A percentile compares a stretch with the other conserved stretches of the same genome.
These are phyloP conservation scores for Epichloe sibirici DNA, from an alignment of 2,329 filamentous ascomycete species.

Conservation along the genomic window DNA sequence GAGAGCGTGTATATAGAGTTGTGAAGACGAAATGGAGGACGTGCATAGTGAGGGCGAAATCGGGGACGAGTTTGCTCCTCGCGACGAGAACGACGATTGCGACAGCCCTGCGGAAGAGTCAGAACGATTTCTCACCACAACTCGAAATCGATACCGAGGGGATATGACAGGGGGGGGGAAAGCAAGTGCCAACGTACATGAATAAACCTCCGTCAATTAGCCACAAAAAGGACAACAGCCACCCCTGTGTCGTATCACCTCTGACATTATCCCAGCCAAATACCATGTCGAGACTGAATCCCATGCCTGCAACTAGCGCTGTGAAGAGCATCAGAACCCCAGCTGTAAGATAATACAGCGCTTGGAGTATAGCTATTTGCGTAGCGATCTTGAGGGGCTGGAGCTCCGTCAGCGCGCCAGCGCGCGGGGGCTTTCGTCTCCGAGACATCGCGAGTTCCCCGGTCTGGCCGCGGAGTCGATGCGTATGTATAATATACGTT, in stretches of 20 bases:
- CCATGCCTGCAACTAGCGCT: constrained; percentile 42
- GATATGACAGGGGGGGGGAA: background rate
- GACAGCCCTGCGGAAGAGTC: constrained; percentile 47
- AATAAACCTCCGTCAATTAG: constrained; percentile 41
- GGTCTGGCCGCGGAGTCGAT: background rate
- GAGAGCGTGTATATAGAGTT: constrained; percentile 60
- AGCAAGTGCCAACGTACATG: constrained; percentile 25
- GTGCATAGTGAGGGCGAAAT: constrained; percentile 86
- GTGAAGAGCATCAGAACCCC: constrained; percentile 45
- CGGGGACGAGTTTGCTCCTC: constrained; percentile 85
- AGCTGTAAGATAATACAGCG: constrained; percentile 40
- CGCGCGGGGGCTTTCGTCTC: constrained; percentile 43
- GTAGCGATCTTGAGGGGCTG: constrained; percentile 46
- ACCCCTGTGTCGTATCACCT: constrained; percentile 50
- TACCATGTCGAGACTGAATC: constrained; percentile 40
- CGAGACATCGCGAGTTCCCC: constrained; percentile 34
- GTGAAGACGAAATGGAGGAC: constrained; percentile 69
- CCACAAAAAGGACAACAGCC: constrained; percentile 47
- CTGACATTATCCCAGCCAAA: constrained; percentile 47
- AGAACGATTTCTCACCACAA: background rate
- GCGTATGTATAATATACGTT: background rate
- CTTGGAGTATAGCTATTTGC: constrained; percentile 46
- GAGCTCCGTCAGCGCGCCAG: constrained; percentile 49
- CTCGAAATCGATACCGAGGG: background rate
- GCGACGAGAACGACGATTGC: constrained; percentile 74